phyloP scores from a whole-genome alignment of 768 basidiomycete species.

The Suillus placidus region DNA sequence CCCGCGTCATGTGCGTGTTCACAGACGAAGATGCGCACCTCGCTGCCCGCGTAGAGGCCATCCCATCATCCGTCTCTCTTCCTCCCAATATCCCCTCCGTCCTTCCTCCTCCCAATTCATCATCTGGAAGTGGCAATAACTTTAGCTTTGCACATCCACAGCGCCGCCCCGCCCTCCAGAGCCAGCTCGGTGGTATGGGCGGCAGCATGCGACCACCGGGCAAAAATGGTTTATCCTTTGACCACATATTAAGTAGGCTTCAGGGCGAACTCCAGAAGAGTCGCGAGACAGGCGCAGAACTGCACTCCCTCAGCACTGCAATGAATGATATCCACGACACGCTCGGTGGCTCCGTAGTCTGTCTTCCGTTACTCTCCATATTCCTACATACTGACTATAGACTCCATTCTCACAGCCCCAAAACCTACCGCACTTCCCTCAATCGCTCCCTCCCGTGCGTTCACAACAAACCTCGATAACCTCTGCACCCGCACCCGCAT shows the following conservation, averaged over 20 bases:
- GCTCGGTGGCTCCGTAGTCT: constrained; percentile 77
- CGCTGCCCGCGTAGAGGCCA: constrained; percentile 71
- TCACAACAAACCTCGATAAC: constrained; percentile 30
- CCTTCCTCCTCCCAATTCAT: constrained; percentile 40
- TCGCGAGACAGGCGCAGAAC: constrained; percentile 87
- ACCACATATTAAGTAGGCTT: constrained; percentile 85
- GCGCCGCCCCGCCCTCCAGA: constrained; percentile 59
- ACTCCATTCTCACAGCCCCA: constrained; percentile 48
- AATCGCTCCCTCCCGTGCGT: constrained; percentile 67
- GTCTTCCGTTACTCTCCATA: constrained; percentile 30
- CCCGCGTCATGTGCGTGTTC: constrained; percentile 88
- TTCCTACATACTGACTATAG: constrained; percentile 11
- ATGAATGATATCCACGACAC: constrained; percentile 95
- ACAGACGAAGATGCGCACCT: constrained; percentile 81
- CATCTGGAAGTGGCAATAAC: constrained; percentile 27
- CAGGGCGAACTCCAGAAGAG: constrained; percentile 96
- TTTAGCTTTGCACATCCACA: constrained; percentile 50
- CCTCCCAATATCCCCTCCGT: constrained; percentile 15
- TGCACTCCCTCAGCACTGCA: constrained; percentile 71
- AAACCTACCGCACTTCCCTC: constrained; percentile 64
- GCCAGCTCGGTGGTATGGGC: constrained; percentile 79
- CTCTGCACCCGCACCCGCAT: constrained; percentile 28
- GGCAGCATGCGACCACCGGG: constrained; percentile 71
- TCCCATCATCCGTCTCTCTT: constrained; percentile 45
- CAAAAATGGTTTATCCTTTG: constrained; percentile 88